Conservation (phyloP, 116 monocot genomes). For the Iris pallida region DNA sequence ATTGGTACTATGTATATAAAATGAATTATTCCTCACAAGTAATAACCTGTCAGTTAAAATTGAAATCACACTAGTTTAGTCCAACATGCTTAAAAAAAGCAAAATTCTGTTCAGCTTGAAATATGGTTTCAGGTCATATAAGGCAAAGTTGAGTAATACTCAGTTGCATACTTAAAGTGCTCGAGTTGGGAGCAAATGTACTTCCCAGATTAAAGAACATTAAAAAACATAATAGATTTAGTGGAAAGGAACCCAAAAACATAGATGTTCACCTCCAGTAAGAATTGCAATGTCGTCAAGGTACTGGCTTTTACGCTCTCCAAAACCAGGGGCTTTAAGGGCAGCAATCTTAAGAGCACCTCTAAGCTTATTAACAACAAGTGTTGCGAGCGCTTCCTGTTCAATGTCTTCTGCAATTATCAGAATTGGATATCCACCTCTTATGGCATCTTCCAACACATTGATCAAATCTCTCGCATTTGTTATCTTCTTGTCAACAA, state of each 20-base stretch:
- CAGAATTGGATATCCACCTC: conserved; percentile 86
- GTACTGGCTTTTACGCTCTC: conserved; percentile 95
- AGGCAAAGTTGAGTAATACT: too few relatives aligned
- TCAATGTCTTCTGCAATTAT: conserved; percentile 96
- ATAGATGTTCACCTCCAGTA: conserved; percentile 57
- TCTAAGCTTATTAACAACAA: conserved; percentile 94
- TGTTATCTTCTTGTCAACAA: conserved; percentile 97
- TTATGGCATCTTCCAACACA: conserved; percentile 87
- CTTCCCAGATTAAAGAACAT: not conserved
- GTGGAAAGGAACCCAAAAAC: not conserved
- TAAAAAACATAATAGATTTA: not conserved
- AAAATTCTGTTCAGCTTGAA: too few relatives aligned
- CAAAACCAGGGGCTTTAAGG: conserved; percentile 96
- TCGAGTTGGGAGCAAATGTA: too few relatives aligned
- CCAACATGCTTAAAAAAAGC: too few relatives aligned
- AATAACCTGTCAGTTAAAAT: too few relatives aligned
- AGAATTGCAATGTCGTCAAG: conserved; percentile 97
- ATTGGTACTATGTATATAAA: too few relatives aligned
- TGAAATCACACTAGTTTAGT: too few relatives aligned
- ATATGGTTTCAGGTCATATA: too few relatives aligned
- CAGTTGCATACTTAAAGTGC: too few relatives aligned
- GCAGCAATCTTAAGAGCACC: conserved; percentile 94
- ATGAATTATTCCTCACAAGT: too few relatives aligned
- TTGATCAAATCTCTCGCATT: conserved; percentile 89
- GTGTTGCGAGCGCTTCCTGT: conserved; percentile 92